These are phyloP conservation scores for Fusarium xyrophilum DNA, from an alignment of 2,329 filamentous ascomycete genomes.

Conservation along the genomic window DNA sequence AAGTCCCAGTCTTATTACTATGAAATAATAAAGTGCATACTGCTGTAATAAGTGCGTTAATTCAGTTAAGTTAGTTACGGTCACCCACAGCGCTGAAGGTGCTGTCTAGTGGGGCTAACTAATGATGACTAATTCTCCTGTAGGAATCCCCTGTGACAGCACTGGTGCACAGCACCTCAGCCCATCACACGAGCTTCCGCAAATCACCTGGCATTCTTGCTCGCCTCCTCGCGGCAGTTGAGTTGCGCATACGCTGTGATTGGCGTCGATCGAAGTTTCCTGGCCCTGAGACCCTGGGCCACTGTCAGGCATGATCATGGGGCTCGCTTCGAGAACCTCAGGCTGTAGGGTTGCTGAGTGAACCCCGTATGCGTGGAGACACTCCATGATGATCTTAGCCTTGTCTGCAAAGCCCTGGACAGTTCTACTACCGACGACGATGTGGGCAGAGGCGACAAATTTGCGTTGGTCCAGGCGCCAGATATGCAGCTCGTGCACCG, in stretches of 20 bases:
- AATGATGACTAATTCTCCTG: no score
- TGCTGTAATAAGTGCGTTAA: no score
- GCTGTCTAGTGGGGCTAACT: no score
- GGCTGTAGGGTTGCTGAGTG: constrained; percentile 76
- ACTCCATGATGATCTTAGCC: constrained; percentile 69
- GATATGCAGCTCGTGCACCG: constrained; percentile 75
- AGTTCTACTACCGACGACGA: constrained; percentile 66
- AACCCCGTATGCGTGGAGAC: constrained; percentile 75
- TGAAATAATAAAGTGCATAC: no score
- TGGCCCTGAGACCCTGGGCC: constrained; percentile 12
- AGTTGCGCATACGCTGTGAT: constrained; percentile 8
- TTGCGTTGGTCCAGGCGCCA: constrained; percentile 77
- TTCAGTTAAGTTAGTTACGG: no score
- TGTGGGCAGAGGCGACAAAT: constrained; percentile 71
- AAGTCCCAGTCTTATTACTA: no score
- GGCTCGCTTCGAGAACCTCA: constrained; percentile 49
- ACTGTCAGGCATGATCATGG: constrained; percentile 18
- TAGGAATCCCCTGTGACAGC: no score
- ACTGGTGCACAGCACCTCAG: constrained; percentile 56
- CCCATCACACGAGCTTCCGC: constrained; percentile 58
- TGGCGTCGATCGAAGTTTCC: constrained; percentile 15
- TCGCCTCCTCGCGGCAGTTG: constrained; percentile 29
- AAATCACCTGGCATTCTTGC: constrained; percentile 58
- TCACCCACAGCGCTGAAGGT: no score
- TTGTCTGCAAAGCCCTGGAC: constrained; percentile 65